Base-by-base conservation (phyloP, 352 stramenopile genomes). In the Peronospora farinosa region DNA sequence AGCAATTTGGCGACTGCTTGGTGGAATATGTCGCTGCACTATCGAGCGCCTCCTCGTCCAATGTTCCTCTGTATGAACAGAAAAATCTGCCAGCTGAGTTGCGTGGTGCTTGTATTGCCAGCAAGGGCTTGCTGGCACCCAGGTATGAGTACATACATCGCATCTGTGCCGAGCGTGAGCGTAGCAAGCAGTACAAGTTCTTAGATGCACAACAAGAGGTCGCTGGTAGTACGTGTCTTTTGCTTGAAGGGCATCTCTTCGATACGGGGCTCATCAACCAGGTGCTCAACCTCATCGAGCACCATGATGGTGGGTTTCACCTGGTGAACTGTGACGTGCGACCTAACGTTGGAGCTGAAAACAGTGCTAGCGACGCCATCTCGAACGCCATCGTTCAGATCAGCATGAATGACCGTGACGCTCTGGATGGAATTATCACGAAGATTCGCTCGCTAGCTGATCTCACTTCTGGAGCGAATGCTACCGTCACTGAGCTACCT, bases 211-310 rank as follows among this genome's bases (percentile, higher is more conserved):
- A 86, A 55, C 75, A 80, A 40, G 65, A 86, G 32, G 64, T 94
- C 15, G n/a, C n/a, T n/a, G n/a, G n/a, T n/a, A n/a, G n/a, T n/a
- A 92, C 81, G 0, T 92, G 84, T 37, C 16, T 96, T 27, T 65
- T 84, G 2, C 57, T 96, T 5, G 67, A 96, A 48, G 95, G 94
- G 2, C 94, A 98, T 63, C 70, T 98, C 31, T 98, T 98, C 63
- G 95, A 98, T 78, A 96, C 84, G 8, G 89, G 90, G 21, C 65
- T 98, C 17, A 97, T 98, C 63, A 98, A 98, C 65, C 83, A 96
- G 54, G 68, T 98, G 7, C 69, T 98, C 10, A 95, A 98, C 69
- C 72, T 96, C 11, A 89, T 98, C 48, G 93, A 98, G 54, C 63
- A 80, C 13, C 73, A 92, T 52, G 65, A 67, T 17, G 92, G 88